Evolutionary conservation across 176 grass and related monocot species (phyloP), one percentile per base, ranked within the genome.

Genomic region (Bonia amplexicaulis): DNA sequence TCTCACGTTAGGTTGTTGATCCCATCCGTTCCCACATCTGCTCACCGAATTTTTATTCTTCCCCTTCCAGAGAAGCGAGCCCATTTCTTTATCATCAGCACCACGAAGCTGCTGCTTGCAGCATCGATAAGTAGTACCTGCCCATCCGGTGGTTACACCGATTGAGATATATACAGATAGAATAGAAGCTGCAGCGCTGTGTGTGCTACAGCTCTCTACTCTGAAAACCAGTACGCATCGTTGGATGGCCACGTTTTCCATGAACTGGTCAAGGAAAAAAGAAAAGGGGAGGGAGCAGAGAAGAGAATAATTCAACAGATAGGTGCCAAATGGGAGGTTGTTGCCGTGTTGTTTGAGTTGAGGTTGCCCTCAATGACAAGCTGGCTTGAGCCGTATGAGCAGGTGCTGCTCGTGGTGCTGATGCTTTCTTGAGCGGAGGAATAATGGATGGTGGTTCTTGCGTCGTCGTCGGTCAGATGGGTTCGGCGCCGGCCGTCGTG

Each of bases 71-170:
- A 4, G 54, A 72, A 10, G 54, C 66, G 12, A 80, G 22, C 46
- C 46, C 27, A 8, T 57, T 89, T 75, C 22, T 89, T 85, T 89
- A 76, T 86, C 53, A 7, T 73, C 67, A 13, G 31, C 31, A 33
- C 87, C 25, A 40, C 72, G 73, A 69, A 52, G 81, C 60, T 27
- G 29, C 76, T 17, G 62, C 66, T 17, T 0, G 31, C 31, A 33
- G 66, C 66, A 46, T 42, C 22, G 51, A 58, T 58, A 39, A n/a
- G 69, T 12, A 9, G 51, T 8, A 59, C 66, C 51, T 82, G 64
- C 33, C 31, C 22, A 8, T 22, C 44, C 80, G 88, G 82, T 89
- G 53, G 83, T 82, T 89, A 33, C 87, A 39, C 80, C 74, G 35
- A 84, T 73, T 80, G 65, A 42, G 73, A 87, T 27, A 52, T 33